Evolutionary conservation across 1,284 basidiomycete genomes (phyloP).

Genomic region (Athelia sp.): DNA sequence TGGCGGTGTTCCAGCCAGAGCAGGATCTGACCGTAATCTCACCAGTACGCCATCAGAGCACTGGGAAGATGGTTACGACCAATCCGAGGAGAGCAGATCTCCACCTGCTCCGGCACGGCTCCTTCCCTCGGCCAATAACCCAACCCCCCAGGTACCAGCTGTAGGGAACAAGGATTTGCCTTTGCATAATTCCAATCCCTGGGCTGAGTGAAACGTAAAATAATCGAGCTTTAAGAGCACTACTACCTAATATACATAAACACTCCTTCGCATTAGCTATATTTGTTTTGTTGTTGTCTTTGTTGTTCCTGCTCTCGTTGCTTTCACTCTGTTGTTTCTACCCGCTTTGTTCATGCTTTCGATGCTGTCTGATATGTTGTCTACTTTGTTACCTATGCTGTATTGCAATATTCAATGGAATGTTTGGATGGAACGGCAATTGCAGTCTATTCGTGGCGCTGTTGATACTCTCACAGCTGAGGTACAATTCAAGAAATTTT

Average conservation of each 20-base stretch:
- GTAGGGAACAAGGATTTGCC: conserved; percentile 4
- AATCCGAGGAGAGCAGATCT: conserved; percentile 5
- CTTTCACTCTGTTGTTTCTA: not conserved
- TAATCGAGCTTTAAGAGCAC: not conserved
- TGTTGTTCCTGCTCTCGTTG: not conserved
- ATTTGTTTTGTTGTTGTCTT: not conserved
- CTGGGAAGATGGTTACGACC: conserved; percentile 12
- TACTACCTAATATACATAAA: not conserved
- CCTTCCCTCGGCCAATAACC: too few species aligned
- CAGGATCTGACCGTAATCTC: conserved; percentile 2
- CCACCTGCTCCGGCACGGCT: not conserved
- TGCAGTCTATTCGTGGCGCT: too few species aligned
- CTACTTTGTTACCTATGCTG: not conserved
- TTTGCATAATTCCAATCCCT: too few species aligned
- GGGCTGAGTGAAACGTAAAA: not conserved
- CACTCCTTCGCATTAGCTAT: not conserved
- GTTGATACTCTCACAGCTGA: too few species aligned
- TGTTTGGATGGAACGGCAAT: too few species aligned
- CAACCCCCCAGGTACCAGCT: too few species aligned
- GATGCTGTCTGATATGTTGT: not conserved
- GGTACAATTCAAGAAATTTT: too few species aligned
- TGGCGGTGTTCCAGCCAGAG: not conserved
- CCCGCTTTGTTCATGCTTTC: not conserved
- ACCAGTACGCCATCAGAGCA: conserved; percentile 9
- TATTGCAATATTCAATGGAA: not conserved